phyloP scores from a whole-genome alignment of 2,329 filamentous ascomycete species.

The Ustilaginoidea virens region DNA sequence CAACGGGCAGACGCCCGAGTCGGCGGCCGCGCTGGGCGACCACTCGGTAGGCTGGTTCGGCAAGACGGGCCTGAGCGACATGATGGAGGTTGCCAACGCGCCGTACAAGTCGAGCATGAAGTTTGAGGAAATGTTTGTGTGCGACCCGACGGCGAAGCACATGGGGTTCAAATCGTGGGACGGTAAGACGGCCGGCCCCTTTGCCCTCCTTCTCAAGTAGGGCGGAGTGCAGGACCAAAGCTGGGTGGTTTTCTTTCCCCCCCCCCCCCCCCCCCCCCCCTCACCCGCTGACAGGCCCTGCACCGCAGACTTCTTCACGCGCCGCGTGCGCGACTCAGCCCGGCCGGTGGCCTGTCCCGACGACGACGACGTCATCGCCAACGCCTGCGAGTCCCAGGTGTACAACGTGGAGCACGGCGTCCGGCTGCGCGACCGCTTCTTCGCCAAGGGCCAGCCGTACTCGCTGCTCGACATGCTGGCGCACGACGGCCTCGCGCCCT shows the following conservation, averaged over 20 bases:
- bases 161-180: slow-evolving; percentile 55
- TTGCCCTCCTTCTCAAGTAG: neutral
- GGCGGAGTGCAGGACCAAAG: no score
- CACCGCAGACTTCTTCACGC: slow-evolving; percentile 44
- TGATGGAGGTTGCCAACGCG: slow-evolving; percentile 36
- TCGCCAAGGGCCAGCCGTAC: slow-evolving; percentile 55
- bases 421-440: slow-evolving; percentile 45
- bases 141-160: slow-evolving; percentile 36
- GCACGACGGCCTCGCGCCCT: slow-evolving; percentile 31
- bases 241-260: no score
- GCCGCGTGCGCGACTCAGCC: slow-evolving; percentile 33
- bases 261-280: no score
- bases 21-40: slow-evolving; percentile 31
- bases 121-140: slow-evolving; percentile 46
- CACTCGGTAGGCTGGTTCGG: slow-evolving; percentile 39
- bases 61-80: slow-evolving; percentile 26
- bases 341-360: slow-evolving; percentile 43
- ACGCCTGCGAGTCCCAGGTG: slow-evolving; percentile 48
- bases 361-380: slow-evolving; percentile 38
- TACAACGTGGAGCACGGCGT: slow-evolving; percentile 36
- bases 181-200: slow-evolving; percentile 15
- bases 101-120: slow-evolving; percentile 23
- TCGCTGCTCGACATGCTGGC: slow-evolving; percentile 48
- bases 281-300: slow-evolving; percentile 3
- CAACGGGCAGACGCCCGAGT: slow-evolving; percentile 28